Evolutionary conservation across 1,284 basidiomycete genomes (phyloP).

Genomic region (Ustilago esculenta): DNA sequence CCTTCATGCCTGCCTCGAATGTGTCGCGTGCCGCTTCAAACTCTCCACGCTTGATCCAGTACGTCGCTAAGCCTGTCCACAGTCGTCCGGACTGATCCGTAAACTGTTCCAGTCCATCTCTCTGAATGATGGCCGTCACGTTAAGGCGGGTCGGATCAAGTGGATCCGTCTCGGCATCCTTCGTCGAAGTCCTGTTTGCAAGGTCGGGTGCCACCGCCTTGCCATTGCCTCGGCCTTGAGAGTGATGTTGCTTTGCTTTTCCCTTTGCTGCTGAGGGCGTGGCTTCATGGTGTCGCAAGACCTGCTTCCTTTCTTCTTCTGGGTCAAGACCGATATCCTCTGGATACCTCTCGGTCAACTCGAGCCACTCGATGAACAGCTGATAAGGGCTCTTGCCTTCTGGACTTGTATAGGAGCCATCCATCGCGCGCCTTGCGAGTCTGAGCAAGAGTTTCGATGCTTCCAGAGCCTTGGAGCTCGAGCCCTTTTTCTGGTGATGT

Average conservation of each 20-base stretch:
- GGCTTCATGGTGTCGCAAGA: constrained; percentile 5
- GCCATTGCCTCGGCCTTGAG: constrained; percentile 70
- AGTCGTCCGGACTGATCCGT: constrained; percentile 95
- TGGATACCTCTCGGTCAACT: constrained; percentile 87
- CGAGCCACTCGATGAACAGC: constrained; percentile 89
- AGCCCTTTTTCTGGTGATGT: background rate
- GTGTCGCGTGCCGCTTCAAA: constrained; percentile 87
- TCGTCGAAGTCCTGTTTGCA: constrained; percentile 71
- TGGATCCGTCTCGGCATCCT: constrained; percentile 79
- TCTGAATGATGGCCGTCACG: constrained; percentile 83
- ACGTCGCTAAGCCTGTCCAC: constrained; percentile 96
- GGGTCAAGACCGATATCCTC: constrained; percentile 91
- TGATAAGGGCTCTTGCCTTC: constrained; percentile 97
- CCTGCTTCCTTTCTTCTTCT: constrained; percentile 71
- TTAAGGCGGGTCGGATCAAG: constrained; percentile 79
- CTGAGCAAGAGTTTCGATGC: constrained; percentile 89
- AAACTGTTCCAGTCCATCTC: constrained; percentile 86
- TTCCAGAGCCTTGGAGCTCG: constrained; percentile 76
- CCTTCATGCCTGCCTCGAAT: constrained; percentile 86
- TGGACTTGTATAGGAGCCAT: constrained; percentile 84
- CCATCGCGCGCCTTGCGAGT: constrained; percentile 82
- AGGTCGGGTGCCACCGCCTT: constrained; percentile 56
- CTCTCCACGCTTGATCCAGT: constrained; percentile 97
- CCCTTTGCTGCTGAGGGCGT: constrained; percentile 4
- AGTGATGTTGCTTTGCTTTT: constrained; percentile 50